Conservation (phyloP, 495 filamentous ascomycete genomes). For the Penicillium macrosclerotiorum region DNA sequence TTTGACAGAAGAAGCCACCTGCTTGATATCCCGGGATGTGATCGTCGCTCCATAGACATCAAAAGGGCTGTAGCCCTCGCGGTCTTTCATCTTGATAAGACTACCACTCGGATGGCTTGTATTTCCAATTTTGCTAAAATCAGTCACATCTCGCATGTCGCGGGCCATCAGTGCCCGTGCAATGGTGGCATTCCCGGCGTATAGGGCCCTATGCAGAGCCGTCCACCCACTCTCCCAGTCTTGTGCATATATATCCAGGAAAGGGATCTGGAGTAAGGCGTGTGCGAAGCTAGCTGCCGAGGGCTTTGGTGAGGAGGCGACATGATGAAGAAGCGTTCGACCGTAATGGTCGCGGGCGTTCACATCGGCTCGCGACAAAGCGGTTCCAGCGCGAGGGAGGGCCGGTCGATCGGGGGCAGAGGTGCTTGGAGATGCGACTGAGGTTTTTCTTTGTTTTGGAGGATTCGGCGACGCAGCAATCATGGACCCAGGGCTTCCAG, state of each 20-base stretch:
- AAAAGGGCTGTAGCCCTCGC: constrained; percentile 90
- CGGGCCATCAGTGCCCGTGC: constrained; percentile 75
- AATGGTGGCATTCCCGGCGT: constrained; percentile 86
- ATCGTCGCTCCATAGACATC: constrained; percentile 87
- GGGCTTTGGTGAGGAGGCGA: constrained; percentile 68
- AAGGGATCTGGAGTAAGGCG: constrained; percentile 74
- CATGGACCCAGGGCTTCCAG: constrained; percentile 48
- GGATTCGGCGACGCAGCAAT: constrained; percentile 49
- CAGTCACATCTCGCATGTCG: constrained; percentile 64
- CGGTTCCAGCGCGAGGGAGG: constrained; percentile 13
- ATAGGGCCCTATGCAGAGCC: constrained; percentile 85
- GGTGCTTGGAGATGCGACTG: constrained; percentile 29
- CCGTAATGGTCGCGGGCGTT: constrained; percentile 79
- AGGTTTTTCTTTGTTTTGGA: constrained; percentile 39
- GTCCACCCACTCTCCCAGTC: constrained; percentile 97
- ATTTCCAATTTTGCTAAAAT: constrained; percentile 44
- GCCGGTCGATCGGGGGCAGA: constrained; percentile 24
- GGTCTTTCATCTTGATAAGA: constrained; percentile 92
- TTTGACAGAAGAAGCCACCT: constrained; percentile 19
- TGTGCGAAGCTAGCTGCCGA: constrained; percentile 69
- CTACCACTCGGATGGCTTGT: constrained; percentile 52
- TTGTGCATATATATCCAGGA: constrained; percentile 81
- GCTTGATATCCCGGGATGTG: constrained; percentile 52
- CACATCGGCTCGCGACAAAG: constrained; percentile 66
- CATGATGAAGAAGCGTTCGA: constrained; percentile 80